Base-by-base conservation (phyloP, 345 rosid genomes). In the Iberis pinnata region DNA sequence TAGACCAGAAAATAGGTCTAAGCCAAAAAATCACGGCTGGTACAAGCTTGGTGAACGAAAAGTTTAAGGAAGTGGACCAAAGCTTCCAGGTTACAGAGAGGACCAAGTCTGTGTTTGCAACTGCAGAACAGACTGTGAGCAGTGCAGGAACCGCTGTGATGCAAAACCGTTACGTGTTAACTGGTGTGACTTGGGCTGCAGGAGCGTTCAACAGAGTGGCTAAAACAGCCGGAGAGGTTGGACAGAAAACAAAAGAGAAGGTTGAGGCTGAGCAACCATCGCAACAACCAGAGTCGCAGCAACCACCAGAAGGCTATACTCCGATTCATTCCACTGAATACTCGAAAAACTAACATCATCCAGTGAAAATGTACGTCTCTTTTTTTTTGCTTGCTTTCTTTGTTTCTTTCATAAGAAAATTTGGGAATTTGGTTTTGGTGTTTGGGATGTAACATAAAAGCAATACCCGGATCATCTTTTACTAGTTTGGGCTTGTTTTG, bases 71-170 rank as follows among this genome's bases (percentile, higher is more conserved):
- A 55, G 72, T 86, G 79, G 97, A 89, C 61, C 85, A 86, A 62
- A 89, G 80, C 67, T 89, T 75, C 61, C 97, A 86, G 77, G 94
- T 89, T 26, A 58, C 97, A 8, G 96, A 89, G 80, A 84, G 82
- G 73, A 86, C 97, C 22, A 89, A 82, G 71, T 68, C 82, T 14
- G 96, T 86, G 11, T 71, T 71, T 57, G 78, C 97, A 16, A 73
- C 78, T 55, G 96, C 98, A 0, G 98, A 87, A 78, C 88, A 86
- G 73, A 79, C 86, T 8, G 90, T 86, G 38, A 79, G 88, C 63
- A 76, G 12, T 11, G 97, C 97, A 19, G 88, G 96, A 53, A 73
- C 80, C 20, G 82, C 87, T 4, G 75, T 90, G 63, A 84, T 90
- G 96, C 79, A 81, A 72, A 90, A 90, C 44, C 81, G 88, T 18